These are phyloP conservation scores for Lepraria neglecta DNA, from an alignment of 495 filamentous ascomycete species.

Conservation along the genomic window DNA sequence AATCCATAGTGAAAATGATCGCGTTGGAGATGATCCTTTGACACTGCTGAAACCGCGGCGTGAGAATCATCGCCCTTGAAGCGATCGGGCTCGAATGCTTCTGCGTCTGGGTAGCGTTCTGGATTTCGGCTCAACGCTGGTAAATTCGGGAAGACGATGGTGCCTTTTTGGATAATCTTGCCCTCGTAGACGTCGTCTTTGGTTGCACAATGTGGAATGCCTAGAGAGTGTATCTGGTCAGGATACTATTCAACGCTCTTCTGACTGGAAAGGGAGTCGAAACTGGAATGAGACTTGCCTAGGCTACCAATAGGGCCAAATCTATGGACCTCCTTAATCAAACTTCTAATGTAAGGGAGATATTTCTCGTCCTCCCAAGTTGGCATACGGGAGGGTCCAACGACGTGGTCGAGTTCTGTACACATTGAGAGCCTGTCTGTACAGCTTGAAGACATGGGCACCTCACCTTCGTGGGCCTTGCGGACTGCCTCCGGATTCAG, in stretches of 20 bases:
- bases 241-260: too few relatives aligned
- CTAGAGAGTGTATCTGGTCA: too few relatives aligned
- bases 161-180: not conserved
- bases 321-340: not conserved
- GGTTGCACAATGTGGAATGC: not conserved
- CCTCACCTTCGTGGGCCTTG: too few relatives aligned
- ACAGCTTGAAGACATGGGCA: too few relatives aligned
- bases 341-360: not conserved
- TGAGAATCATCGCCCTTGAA: not conserved
- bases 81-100: not conserved
- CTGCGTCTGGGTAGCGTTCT: not conserved
- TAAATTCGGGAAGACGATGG: not conserved
- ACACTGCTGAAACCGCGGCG: not conserved
- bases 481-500: too few relatives aligned
- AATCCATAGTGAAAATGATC: slow-evolving; percentile 33
- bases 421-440: too few relatives aligned
- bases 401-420: not conserved
- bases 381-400: not conserved
- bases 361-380: not conserved
- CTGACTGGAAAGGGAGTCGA: too few relatives aligned
- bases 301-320: not conserved
- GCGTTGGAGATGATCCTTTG: slow-evolving; percentile 13
- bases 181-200: not conserved
- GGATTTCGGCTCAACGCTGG: not conserved
- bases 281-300: too few relatives aligned